Percentiles rank a stretch among this genome's conserved stretches.
phyloP scores from a whole-genome alignment of 2,329 filamentous ascomycete species.

The Xylaria sp. region DNA sequence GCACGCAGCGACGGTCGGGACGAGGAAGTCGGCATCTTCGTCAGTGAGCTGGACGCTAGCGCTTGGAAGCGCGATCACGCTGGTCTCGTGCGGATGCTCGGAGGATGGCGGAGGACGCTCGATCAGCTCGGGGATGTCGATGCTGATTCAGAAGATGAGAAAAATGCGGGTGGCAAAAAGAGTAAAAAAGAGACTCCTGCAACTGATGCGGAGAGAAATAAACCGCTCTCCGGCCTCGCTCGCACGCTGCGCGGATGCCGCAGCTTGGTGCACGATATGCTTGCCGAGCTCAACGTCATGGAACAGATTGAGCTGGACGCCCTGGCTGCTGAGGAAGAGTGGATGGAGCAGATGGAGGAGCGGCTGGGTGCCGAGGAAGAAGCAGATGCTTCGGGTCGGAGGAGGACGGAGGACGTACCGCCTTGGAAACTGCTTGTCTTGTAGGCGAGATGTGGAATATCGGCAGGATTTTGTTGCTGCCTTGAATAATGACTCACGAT shows the following conservation, averaged over 20 bases:
- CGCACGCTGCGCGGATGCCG: slow-evolving; percentile 47
- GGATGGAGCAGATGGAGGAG: slow-evolving; percentile 67
- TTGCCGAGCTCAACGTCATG: slow-evolving; percentile 72
- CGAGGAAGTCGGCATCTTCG: slow-evolving; percentile 58
- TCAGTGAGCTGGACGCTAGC: slow-evolving; percentile 63
- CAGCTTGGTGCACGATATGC: slow-evolving; percentile 66
- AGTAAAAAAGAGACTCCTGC: background rate
- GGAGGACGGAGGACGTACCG: slow-evolving; percentile 40
- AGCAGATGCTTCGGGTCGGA: slow-evolving; percentile 24
- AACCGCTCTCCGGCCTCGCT: slow-evolving; percentile 43
- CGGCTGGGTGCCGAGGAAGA: slow-evolving; percentile 51
- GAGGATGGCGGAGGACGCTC: slow-evolving; percentile 63
- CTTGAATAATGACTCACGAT: background rate
- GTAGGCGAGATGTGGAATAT: slow-evolving; percentile 9
- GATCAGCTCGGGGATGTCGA: slow-evolving; percentile 53
- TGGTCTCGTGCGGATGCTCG: slow-evolving; percentile 64
- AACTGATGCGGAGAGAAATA: background rate
- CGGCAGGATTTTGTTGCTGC: background rate
- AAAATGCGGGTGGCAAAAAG: background rate
- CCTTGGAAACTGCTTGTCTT: slow-evolving; percentile 47
- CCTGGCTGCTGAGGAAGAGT: slow-evolving; percentile 65
- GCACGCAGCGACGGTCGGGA: slow-evolving; percentile 51
- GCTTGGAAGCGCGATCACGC: slow-evolving; percentile 70
- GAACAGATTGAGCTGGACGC: slow-evolving; percentile 69
- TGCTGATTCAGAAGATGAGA: slow-evolving; percentile 24